Percentiles rank a stretch among this genome's conserved stretches.
These are phyloP conservation scores for Blepharisma stoltei DNA, from an alignment of 73 alveolate genomes.

Conservation along the genomic window DNA sequence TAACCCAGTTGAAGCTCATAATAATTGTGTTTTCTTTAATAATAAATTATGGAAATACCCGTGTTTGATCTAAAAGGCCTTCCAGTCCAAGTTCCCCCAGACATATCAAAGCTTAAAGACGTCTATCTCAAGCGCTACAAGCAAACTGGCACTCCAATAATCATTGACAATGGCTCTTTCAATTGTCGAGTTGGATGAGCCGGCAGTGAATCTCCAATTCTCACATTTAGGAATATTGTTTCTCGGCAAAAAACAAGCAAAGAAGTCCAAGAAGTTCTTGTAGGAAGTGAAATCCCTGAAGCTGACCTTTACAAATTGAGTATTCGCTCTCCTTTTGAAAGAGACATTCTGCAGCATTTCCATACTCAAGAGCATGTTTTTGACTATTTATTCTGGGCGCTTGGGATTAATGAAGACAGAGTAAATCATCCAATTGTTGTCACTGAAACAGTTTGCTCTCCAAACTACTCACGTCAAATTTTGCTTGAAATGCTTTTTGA, in stretches of 20 bases:
- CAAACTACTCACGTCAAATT: constrained; percentile 73
- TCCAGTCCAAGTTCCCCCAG: constrained; percentile 33
- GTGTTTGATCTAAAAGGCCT: constrained; percentile 31
- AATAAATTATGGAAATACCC: constrained; percentile 1
- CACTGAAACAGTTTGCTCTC: constrained; percentile 88
- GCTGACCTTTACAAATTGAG: constrained; percentile 83
- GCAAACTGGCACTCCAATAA: constrained; percentile 48
- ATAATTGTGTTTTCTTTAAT: neutral
- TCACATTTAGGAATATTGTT: constrained; percentile 69
- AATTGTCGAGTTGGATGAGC: constrained; percentile 95
- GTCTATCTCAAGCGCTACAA: constrained; percentile 40
- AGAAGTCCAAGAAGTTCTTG: constrained; percentile 51
- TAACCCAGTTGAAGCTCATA: neutral
- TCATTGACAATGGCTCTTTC: constrained; percentile 87
- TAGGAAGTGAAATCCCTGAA: constrained; percentile 70
- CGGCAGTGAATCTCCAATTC: constrained; percentile 73
- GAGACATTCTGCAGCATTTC: constrained; percentile 78
- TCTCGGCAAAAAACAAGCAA: constrained; percentile 81
- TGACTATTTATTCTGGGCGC: constrained; percentile 82
- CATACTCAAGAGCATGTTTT: constrained; percentile 78
- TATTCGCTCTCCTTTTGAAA: constrained; percentile 87
- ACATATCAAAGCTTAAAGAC: neutral
- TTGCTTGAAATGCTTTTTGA: constrained; percentile 86
- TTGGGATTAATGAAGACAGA: constrained; percentile 60
- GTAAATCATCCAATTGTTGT: constrained; percentile 84